Evolutionary conservation across 208 protist genomes (phyloP), one percentile per base, ranked within the genome.

Genomic region (Trypanosoma rangeli): DNA sequence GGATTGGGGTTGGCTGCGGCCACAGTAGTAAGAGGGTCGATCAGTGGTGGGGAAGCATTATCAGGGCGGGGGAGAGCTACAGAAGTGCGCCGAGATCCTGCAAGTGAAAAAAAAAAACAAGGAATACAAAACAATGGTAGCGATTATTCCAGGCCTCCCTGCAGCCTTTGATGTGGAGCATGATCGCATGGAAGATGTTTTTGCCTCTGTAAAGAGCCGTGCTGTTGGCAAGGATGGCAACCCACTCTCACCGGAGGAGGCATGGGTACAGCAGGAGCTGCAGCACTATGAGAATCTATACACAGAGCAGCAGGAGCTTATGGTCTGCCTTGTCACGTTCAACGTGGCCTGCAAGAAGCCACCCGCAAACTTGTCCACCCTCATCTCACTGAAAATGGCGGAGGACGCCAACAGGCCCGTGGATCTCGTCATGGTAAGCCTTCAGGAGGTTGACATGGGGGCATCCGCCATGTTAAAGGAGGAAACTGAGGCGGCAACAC

Each of bases 361-460:
- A 15, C 63, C 33, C 13, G 29, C 24, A 28, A 75, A 64, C 46
- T 65, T 86, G 56, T 64, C 64, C 12, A 73, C 65, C 5, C 65
- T 86, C 10, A 68, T 80, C 15, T 49, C 64, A 10, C 60, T 79
- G 12, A 74, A 37, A 1, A 74, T 69, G 60, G 39, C 50, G 33
- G 70, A 59, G 15, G 44, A 12, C 49, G 58, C 49, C 46, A 57
- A 50, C 44, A 42, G 68, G 37, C 78, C 78, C 0, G 79, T 85
- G 3, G 92, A 95, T 68, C 39, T 97, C 9, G 85, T 97, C 35
- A 83, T 93, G 26, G 59, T 97, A 18, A 86, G 83, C 33, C 76
- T 97, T 44, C 94, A 97, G 74, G 92, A 97, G 76, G 78, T 97
- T 49, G 94, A 97, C 64, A 97, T 97, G 94, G 89, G 90, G 49